A percentile compares a stretch with the other conserved stretches of the same genome.
These are phyloP conservation scores for Thoreauomyces humboldtii DNA, from an alignment of 192 early-diverging fungal species.

Conservation along the genomic window DNA sequence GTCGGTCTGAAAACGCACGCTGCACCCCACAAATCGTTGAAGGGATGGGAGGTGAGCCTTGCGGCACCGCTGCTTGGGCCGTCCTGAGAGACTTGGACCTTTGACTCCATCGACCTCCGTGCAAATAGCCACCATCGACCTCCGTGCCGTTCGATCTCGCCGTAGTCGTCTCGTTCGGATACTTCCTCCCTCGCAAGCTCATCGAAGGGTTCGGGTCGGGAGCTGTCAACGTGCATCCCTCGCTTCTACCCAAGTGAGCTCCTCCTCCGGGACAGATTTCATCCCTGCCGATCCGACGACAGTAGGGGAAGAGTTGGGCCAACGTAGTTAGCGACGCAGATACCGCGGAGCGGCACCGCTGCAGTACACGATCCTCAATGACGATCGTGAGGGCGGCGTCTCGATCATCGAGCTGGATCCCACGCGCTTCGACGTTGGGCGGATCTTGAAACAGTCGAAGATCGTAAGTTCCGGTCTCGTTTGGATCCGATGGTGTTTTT, in stretches of 20 bases:
- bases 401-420: conserved; percentile 84
- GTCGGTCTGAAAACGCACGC: conserved; percentile 41
- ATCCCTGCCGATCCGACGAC: not conserved
- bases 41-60: conserved; percentile 47
- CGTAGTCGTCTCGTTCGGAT: conserved; percentile 92
- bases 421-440: conserved; percentile 79
- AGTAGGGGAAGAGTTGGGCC: not conserved
- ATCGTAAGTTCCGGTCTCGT: conserved; percentile 47
- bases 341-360: conserved; percentile 91
- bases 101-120: not conserved
- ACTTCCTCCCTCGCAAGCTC: conserved; percentile 75
- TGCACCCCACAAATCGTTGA: conserved; percentile 53
- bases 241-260: conserved; percentile 74
- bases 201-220: conserved; percentile 64
- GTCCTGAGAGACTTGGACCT: not conserved
- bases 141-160: conserved; percentile 72
- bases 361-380: conserved; percentile 77
- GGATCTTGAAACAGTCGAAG: conserved; percentile 68
- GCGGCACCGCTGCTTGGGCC: not conserved
- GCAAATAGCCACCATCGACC: no score
- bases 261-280: not conserved
- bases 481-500: no score
- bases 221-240: conserved; percentile 91
- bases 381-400: conserved; percentile 72
- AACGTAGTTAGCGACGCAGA: conserved; percentile 25